phyloP scores from a whole-genome alignment of 2,329 filamentous ascomycete genomes.

The Penicillium sp. region DNA sequence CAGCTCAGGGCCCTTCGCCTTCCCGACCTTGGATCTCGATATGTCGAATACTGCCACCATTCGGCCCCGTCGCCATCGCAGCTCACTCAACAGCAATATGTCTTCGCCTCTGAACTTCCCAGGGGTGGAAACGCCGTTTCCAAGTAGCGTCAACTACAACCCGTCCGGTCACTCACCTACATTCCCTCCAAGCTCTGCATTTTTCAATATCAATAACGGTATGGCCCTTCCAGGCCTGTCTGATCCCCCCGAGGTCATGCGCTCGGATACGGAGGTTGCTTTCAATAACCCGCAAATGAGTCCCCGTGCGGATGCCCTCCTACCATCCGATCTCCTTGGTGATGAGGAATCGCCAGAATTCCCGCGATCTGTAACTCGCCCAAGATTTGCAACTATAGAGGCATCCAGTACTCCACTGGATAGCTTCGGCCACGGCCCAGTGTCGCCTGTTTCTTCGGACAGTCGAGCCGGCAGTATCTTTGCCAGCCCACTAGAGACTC shows the following conservation, averaged over 20 bases:
- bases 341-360: conserved; percentile 50
- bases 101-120: conserved; percentile 46
- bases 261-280: conserved; percentile 54
- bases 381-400: conserved; percentile 32
- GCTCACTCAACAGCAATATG: conserved; percentile 47
- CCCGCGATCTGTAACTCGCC: conserved; percentile 27
- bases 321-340: conserved; percentile 60
- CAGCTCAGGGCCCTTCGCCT: conserved; percentile 40
- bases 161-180: conserved; percentile 52
- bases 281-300: conserved; percentile 62
- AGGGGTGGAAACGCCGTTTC: conserved; percentile 40
- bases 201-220: conserved; percentile 63
- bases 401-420: conserved; percentile 32
- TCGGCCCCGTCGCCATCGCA: conserved; percentile 46
- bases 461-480: conserved; percentile 46
- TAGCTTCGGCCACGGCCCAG: conserved; percentile 36
- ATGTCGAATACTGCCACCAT: conserved; percentile 40
- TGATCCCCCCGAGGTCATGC: conserved; percentile 38
- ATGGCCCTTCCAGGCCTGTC: conserved; percentile 53
- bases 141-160: conserved; percentile 46
- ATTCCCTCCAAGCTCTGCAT: conserved; percentile 50
- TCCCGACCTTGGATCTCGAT: conserved; percentile 44
- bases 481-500: conserved; percentile 46
- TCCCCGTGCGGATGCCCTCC: conserved; percentile 58
- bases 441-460: conserved; percentile 46